Conservation (phyloP, 2,329 filamentous ascomycete species). For the Scedosporium apiospermum region DNA sequence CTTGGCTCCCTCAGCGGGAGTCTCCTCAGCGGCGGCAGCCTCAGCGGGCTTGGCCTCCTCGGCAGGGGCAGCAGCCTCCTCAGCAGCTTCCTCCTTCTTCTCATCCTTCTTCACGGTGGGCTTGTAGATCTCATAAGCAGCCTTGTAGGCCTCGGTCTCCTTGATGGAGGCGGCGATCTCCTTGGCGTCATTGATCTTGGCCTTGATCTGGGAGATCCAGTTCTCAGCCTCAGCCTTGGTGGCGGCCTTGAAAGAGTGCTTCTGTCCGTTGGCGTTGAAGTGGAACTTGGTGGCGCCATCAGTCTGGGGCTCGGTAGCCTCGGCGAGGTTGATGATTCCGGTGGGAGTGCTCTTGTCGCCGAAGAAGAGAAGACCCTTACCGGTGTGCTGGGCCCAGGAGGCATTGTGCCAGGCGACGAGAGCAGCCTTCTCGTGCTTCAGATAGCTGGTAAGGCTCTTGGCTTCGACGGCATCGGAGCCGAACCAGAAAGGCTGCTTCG, state of each 20-base stretch:
- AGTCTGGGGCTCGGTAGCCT: conserved; percentile 61
- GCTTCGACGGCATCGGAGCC: conserved; percentile 62
- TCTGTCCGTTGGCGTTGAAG: conserved; percentile 76
- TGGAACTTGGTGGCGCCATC: conserved; percentile 75
- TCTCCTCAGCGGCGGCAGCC: conserved; percentile 19
- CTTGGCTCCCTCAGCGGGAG: conserved; percentile 21
- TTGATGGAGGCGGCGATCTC: conserved; percentile 63
- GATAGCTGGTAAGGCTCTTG: conserved; percentile 66
- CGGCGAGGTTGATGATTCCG: conserved; percentile 73
- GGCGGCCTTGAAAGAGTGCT: conserved; percentile 86
- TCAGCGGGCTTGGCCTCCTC: conserved; percentile 26
- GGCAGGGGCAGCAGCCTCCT: conserved; percentile 18
- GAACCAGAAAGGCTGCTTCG: conserved; percentile 92
- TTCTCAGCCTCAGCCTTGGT: conserved; percentile 72
- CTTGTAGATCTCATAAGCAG: conserved; percentile 62
- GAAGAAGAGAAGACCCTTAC: conserved; percentile 90
- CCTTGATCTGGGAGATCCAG: conserved; percentile 80
- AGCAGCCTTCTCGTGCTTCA: conserved; percentile 80
- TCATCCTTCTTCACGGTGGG: conserved; percentile 35
- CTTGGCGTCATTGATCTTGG: conserved; percentile 78
- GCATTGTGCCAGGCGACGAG: conserved; percentile 66
- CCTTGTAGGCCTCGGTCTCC: conserved; percentile 82
- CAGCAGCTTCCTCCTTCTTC: conserved; percentile 22
- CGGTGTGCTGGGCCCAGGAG: conserved; percentile 87
- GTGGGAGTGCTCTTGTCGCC: conserved; percentile 75